Percentiles rank a stretch among this genome's conserved stretches.
Evolutionary conservation across 2,329 filamentous ascomycete species (phyloP).

Genomic region (Aspergillus sp.): DNA sequence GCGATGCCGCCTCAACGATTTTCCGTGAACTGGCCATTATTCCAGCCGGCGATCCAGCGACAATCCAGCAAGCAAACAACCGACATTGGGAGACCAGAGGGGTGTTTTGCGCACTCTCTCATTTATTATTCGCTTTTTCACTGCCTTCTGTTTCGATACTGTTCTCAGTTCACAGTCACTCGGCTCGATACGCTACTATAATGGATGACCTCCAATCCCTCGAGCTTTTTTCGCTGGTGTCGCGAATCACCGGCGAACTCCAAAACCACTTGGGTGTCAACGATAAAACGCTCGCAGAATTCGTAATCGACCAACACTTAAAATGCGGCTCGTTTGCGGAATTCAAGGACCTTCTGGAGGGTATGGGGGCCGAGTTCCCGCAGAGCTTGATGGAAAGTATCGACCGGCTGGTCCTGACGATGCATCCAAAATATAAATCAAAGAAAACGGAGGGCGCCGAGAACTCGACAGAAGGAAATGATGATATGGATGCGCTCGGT

Average conservation of each 20-base stretch:
- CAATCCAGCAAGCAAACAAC: constrained; percentile 5
- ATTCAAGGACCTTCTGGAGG: constrained; percentile 68
- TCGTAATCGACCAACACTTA: constrained; percentile 82
- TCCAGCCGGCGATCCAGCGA: constrained; percentile 8
- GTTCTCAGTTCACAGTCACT: too few relatives aligned
- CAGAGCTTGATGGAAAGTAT: constrained; percentile 82
- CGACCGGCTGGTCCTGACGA: constrained; percentile 74
- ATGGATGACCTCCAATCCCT: constrained; percentile 92
- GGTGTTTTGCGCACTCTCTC: constrained; percentile 16
- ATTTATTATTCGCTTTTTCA: not conserved
- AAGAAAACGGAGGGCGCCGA: constrained; percentile 32
- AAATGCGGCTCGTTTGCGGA: constrained; percentile 61
- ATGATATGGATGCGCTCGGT: constrained; percentile 35
- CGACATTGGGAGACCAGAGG: constrained; percentile 7
- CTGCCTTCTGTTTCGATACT: not conserved
- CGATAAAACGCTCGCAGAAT: constrained; percentile 94
- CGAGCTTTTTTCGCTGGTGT: constrained; percentile 87
- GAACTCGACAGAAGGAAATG: constrained; percentile 33
- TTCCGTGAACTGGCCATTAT: constrained; percentile 19
- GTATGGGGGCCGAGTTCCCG: constrained; percentile 74
- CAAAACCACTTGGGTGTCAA: constrained; percentile 87
- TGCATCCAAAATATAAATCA: constrained; percentile 82
- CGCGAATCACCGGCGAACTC: constrained; percentile 86
- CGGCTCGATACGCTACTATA: constrained; percentile 4
- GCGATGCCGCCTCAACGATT: constrained; percentile 28